Base-by-base conservation (phyloP, 2,329 filamentous ascomycete genomes). In the Penicillium sp. region DNA sequence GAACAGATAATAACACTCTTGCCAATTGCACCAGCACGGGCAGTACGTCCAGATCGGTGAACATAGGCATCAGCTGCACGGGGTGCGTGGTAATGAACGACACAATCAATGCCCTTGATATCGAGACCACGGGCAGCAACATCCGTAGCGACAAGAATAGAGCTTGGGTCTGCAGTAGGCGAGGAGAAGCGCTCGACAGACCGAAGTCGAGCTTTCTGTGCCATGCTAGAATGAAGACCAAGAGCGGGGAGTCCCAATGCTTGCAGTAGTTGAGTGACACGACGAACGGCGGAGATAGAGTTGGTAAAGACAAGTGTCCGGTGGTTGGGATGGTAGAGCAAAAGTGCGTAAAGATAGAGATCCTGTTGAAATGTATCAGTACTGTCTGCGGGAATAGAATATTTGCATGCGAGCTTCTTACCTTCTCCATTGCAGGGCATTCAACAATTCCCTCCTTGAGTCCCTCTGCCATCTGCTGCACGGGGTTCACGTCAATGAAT, bases 61-160 rank as follows among this genome's bases (percentile, higher is more conserved):
- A 99, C 92, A 69, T 99, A 99, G 46, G 89, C 89, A 72, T 97
- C 93, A 31, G 94, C 94, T 1, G 91, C 82, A 54, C 92, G 89
- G 1, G 94, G 94, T 0, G 97, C 87, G 73, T 99, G 93, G 76
- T 99, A 99, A 75, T 99, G 94, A 18, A 99, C 79, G 15, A 99
- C 89, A 14, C 96, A 82, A 64, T 97, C 89, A 45, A 97, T 91
- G 31, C 87, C 85, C 44, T 90, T 88, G 64, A 99, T 97, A 72
- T 99, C 94, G 46, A 99, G 85, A 74, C 94, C 94, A 72, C 94
- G 84, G 6, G 94, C 94, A 11, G 94, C 94, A 29, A 99, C 94
- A 79, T 99, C 94, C 0, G 94, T 97, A 3, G 94, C 92, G 18
- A 99, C 83, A 2, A 97, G 84, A 44, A 97, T 89, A 1, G 87